Percentiles rank a stretch among this genome's conserved stretches.
Evolutionary conservation across 352 stramenopile genomes (phyloP).

Genomic region (Phytophthora citricola): DNA sequence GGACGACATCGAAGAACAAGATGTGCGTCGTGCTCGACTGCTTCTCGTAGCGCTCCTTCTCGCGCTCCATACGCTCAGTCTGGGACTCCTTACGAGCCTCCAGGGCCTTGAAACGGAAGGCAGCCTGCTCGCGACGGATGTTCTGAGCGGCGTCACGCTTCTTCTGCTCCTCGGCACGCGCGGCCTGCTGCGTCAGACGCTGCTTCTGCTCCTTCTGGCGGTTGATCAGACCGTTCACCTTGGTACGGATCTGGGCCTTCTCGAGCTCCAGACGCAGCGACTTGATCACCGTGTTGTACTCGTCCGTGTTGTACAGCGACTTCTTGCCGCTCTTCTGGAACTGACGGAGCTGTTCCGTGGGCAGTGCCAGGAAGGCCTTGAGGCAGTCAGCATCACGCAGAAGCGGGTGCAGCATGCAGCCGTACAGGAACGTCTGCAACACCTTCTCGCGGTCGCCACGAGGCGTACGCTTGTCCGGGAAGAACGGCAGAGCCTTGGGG

Average conservation of each 20-base stretch:
- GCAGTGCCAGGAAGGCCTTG: conserved; percentile 85
- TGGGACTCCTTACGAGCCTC: conserved; percentile 82
- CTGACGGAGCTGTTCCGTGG: conserved; percentile 70
- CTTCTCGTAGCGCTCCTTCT: conserved; percentile 84
- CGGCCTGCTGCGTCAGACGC: conserved; percentile 68
- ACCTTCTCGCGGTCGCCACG: conserved; percentile 63
- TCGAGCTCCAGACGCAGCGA: conserved; percentile 84
- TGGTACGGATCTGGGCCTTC: conserved; percentile 85
- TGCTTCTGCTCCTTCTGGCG: conserved; percentile 79
- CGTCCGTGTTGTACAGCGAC: conserved; percentile 78
- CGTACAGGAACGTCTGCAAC: conserved; percentile 84
- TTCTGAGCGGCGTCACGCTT: conserved; percentile 77
- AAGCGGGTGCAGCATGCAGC: conserved; percentile 82
- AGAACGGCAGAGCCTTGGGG: conserved; percentile 80
- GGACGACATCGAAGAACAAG: conserved; percentile 85
- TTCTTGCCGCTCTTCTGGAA: conserved; percentile 79
- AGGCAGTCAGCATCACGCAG: conserved; percentile 80
- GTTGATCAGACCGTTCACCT: conserved; percentile 69
- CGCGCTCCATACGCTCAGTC: conserved; percentile 80
- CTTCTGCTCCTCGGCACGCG: conserved; percentile 67
- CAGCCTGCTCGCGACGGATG: conserved; percentile 75
- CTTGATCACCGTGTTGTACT: conserved; percentile 83
- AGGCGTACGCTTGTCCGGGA: conserved; percentile 71
- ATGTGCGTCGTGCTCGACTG: conserved; percentile 80
- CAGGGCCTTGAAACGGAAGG: conserved; percentile 80